phyloP scores from a whole-genome alignment of 2,329 filamentous ascomycete genomes.

The Biscogniauxia marginata region DNA sequence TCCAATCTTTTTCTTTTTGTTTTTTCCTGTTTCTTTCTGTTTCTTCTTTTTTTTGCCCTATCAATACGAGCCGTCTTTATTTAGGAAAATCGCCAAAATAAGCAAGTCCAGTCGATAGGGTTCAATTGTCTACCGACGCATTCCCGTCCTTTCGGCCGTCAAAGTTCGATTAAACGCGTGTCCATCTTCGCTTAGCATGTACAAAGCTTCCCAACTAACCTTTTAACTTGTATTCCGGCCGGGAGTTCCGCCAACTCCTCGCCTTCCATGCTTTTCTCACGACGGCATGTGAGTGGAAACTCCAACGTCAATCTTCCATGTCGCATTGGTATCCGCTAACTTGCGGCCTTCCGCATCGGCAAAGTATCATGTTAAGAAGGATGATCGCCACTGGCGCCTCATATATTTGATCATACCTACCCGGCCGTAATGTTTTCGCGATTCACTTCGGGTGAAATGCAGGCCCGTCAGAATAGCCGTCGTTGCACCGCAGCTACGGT shows the following conservation, averaged over 20 bases:
- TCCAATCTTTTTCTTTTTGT: not conserved
- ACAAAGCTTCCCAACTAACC: not conserved
- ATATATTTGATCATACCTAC: slow-evolving; percentile 9
- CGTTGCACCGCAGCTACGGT: not conserved
- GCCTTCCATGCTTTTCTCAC: no score
- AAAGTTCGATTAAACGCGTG: not conserved
- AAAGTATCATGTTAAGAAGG: not conserved
- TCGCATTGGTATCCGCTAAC: not conserved
- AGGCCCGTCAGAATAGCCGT: not conserved
- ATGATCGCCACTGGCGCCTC: not conserved
- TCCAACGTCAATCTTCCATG: no score
- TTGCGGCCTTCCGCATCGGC: not conserved
- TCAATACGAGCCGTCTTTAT: not conserved
- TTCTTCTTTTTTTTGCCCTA: not conserved
- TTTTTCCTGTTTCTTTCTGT: not conserved
- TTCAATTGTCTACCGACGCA: not conserved
- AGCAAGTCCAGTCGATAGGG: not conserved
- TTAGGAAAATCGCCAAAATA: not conserved
- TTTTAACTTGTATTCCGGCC: not conserved
- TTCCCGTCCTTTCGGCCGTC: not conserved
- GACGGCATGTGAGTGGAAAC: no score
- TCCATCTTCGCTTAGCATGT: not conserved
- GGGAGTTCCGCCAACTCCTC: not conserved
- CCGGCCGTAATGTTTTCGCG: slow-evolving; percentile 7
- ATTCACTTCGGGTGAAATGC: slow-evolving; percentile 2